A percentile compares a stretch with the other conserved stretches of the same genome.
Conservation (phyloP, 306 rosid species). For the Sesbania bispinosa region DNA sequence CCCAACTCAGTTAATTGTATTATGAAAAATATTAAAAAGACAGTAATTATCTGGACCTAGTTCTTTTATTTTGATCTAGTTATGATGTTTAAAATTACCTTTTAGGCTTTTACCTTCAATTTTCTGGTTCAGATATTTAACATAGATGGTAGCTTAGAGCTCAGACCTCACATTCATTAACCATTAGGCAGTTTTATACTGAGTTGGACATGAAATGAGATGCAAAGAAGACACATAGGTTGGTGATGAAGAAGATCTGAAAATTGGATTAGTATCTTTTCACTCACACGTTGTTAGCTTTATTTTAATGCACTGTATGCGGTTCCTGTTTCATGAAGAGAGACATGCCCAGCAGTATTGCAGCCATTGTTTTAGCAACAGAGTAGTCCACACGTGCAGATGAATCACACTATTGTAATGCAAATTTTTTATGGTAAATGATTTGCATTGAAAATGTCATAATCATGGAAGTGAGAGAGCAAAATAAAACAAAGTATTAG, state of each 20-base stretch:
- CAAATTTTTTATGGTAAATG: slow-evolving; percentile 3
- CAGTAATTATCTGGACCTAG: too few species aligned
- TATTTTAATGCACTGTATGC: neutral
- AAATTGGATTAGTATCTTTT: too few species aligned
- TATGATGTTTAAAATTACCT: too few species aligned
- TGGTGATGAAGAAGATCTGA: too few species aligned
- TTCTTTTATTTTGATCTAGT: too few species aligned
- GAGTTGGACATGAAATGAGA: neutral
- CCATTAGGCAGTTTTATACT: too few species aligned
- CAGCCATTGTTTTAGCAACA: neutral
- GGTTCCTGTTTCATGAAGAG: slow-evolving; percentile 6
- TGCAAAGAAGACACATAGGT: neutral
- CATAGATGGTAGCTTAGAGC: too few species aligned
- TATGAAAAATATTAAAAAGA: too few species aligned
- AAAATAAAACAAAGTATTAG: slow-evolving; percentile 6
- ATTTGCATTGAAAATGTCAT: neutral
- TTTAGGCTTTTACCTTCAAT: neutral
- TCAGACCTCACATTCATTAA: too few species aligned
- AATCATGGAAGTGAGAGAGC: slow-evolving; percentile 9
- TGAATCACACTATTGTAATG: neutral
- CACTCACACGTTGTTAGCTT: too few species aligned
- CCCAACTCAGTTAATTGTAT: too few species aligned
- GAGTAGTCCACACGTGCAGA: neutral
- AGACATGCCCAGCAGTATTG: neutral
- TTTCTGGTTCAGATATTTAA: too few species aligned